phyloP scores from a whole-genome alignment of 768 basidiomycete genomes.

The Strobilomyces confusus region DNA sequence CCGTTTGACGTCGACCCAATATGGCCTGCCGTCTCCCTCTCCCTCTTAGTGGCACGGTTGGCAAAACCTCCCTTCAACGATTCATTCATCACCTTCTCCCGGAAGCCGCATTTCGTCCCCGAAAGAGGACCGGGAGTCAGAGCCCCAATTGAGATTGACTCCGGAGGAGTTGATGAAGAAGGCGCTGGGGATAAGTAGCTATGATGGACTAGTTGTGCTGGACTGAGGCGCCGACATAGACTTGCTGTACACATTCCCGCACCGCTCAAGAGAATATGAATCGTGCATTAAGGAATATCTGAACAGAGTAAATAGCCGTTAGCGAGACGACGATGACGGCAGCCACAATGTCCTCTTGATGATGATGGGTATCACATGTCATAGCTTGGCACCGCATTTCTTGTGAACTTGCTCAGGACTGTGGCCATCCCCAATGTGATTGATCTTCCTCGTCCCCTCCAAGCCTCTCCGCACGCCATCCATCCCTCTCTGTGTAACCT shows the following conservation, averaged over 20 bases:
- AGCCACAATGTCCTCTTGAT: neutral
- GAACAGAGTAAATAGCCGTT: neutral
- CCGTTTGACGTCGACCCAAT: conserved; percentile 41
- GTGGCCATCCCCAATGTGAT: conserved; percentile 7
- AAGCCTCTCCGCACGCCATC: conserved; percentile 9
- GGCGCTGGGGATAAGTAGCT: too few relatives aligned
- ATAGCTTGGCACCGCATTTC: conserved; percentile 25
- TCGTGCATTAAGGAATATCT: too few relatives aligned
- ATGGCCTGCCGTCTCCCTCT: conserved; percentile 58
- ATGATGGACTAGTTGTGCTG: too few relatives aligned
- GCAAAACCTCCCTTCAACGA: too few relatives aligned
- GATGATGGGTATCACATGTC: conserved; percentile 7
- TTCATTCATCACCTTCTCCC: conserved; percentile 4
- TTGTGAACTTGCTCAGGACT: conserved; percentile 5
- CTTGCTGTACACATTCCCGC: too few relatives aligned
- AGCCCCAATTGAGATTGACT: too few relatives aligned
- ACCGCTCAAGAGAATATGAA: too few relatives aligned
- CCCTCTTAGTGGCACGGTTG: conserved; percentile 15
- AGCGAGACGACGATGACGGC: neutral
- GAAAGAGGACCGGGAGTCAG: too few relatives aligned
- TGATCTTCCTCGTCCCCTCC: conserved; percentile 10
- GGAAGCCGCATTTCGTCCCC: too few relatives aligned
- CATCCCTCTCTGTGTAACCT: conserved; percentile 4
- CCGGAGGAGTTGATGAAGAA: too few relatives aligned
- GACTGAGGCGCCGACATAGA: too few relatives aligned